phyloP scores from a whole-genome alignment of 2,329 filamentous ascomycete species.

The Annulohypoxylon truncatum region DNA sequence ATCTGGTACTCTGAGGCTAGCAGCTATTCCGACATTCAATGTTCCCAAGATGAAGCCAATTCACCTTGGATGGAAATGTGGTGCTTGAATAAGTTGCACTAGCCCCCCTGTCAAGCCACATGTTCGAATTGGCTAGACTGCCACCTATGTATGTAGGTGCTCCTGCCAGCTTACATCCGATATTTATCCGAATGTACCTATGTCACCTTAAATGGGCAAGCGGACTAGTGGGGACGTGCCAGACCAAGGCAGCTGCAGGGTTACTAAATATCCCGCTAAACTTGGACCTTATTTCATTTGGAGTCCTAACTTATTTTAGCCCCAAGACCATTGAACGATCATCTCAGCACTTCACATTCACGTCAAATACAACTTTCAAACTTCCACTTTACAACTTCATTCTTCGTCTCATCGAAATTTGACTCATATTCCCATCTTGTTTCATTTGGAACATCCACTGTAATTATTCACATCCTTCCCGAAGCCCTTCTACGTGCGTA shows the following conservation, averaged over 20 bases:
- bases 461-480: background rate
- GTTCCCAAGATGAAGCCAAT: conserved; percentile 25
- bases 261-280: background rate
- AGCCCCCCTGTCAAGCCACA: conserved; percentile 40
- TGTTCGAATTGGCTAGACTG: conserved; percentile 18
- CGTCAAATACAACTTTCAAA: background rate
- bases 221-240: conserved; percentile 13
- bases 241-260: conserved; percentile 1
- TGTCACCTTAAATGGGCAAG: background rate
- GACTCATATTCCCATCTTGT: background rate
- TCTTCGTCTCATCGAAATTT: conserved; percentile 9
- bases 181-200: background rate
- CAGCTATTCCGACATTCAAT: conserved; percentile 21
- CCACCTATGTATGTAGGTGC: too few species aligned
- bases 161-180: background rate
- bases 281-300: background rate
- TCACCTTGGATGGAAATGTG: conserved; percentile 35
- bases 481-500: background rate
- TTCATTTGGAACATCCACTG: background rate
- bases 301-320: conserved; percentile 22
- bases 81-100: conserved; percentile 20
- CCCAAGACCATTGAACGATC: conserved; percentile 2
- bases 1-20: conserved; percentile 17
- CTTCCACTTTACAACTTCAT: background rate
- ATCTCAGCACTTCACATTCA: conserved; percentile 6